Percentiles rank a stretch among this genome's conserved stretches.
These are phyloP conservation scores for Globisporangium radiosum DNA, from an alignment of 352 stramenopile species.

Conservation along the genomic window DNA sequence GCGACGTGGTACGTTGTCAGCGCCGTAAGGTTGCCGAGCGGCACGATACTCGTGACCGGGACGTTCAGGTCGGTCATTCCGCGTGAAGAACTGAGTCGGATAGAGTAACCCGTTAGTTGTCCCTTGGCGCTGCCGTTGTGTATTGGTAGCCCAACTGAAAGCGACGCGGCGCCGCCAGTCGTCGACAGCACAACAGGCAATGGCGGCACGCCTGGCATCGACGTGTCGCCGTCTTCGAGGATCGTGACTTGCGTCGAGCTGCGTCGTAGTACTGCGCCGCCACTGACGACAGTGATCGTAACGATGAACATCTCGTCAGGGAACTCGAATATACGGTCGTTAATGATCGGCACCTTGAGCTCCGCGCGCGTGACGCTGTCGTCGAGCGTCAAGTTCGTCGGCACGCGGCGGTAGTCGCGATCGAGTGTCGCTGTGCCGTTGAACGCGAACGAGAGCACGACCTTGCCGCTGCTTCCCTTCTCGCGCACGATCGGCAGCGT, in stretches of 20 bases:
- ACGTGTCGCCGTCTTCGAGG: slow-evolving; percentile 46
- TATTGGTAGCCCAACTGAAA: slow-evolving; percentile 20
- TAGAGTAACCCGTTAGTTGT: slow-evolving; percentile 22
- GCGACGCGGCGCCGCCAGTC: slow-evolving; percentile 36
- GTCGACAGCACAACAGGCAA: slow-evolving; percentile 13
- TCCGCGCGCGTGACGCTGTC: slow-evolving; percentile 24
- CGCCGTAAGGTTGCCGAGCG: slow-evolving; percentile 26
- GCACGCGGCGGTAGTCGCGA: slow-evolving; percentile 33
- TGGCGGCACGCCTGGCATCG: slow-evolving; percentile 21
- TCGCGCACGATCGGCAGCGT: slow-evolving; percentile 40
- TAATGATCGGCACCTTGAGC: slow-evolving; percentile 46
- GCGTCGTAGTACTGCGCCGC: slow-evolving; percentile 18
- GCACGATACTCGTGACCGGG: background rate
- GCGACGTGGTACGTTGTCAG: slow-evolving; percentile 31
- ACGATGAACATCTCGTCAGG: slow-evolving; percentile 47
- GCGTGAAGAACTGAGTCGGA: slow-evolving; percentile 22
- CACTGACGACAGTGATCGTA: slow-evolving; percentile 18
- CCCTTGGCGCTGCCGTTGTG: slow-evolving; percentile 50
- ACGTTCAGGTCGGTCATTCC: slow-evolving; percentile 14
- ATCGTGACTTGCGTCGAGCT: slow-evolving; percentile 30
- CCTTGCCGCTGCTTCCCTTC: slow-evolving; percentile 27
- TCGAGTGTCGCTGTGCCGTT: slow-evolving; percentile 34
- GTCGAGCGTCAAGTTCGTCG: slow-evolving; percentile 26
- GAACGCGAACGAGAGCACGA: slow-evolving; percentile 34
- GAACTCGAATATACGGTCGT: slow-evolving; percentile 45